Conservation (phyloP, 768 basidiomycete species). For the Daedaleopsis nitida region DNA sequence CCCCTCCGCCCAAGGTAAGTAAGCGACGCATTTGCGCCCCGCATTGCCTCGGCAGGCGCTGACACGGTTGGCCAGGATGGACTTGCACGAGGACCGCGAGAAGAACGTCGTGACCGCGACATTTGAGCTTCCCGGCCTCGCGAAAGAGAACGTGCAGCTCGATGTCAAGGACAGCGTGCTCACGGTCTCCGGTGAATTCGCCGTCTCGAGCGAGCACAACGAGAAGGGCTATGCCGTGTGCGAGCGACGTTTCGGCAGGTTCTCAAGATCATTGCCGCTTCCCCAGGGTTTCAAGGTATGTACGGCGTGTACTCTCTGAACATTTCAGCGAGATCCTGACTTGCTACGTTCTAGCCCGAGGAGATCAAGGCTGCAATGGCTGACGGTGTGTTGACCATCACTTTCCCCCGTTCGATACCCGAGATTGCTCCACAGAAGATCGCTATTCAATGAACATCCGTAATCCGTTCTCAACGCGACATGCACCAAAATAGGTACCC, state of each 20-base stretch:
- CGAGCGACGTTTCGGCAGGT: conserved; percentile 30
- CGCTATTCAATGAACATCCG: conserved; percentile 5
- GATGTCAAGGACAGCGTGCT: conserved; percentile 53
- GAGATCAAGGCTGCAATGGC: conserved; percentile 32
- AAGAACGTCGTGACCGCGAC: conserved; percentile 52
- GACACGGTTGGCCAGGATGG: conserved; percentile 42
- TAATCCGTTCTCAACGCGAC: too few species aligned
- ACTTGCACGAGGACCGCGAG: conserved; percentile 51
- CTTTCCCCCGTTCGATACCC: conserved; percentile 29
- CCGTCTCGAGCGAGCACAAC: conserved; percentile 34
- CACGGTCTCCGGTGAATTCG: conserved; percentile 52
- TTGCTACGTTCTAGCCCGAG: conserved; percentile 21
- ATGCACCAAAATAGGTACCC: too few species aligned
- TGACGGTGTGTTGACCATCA: conserved; percentile 32
- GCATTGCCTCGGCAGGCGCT: not conserved
- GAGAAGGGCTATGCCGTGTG: conserved; percentile 39
- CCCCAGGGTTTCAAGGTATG: conserved; percentile 22
- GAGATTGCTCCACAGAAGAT: conserved; percentile 28
- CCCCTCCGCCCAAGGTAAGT: conserved; percentile 22
- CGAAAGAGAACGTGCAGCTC: conserved; percentile 51
- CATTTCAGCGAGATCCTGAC: not conserved
- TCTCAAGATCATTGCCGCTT: conserved; percentile 21
- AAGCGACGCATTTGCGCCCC: too few species aligned
- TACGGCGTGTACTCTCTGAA: not conserved
- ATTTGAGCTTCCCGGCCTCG: conserved; percentile 61